Percentiles rank a stretch among this genome's conserved stretches.
Conservation (phyloP, 1,284 basidiomycete genomes). For the Ceratobasidium sp. region DNA sequence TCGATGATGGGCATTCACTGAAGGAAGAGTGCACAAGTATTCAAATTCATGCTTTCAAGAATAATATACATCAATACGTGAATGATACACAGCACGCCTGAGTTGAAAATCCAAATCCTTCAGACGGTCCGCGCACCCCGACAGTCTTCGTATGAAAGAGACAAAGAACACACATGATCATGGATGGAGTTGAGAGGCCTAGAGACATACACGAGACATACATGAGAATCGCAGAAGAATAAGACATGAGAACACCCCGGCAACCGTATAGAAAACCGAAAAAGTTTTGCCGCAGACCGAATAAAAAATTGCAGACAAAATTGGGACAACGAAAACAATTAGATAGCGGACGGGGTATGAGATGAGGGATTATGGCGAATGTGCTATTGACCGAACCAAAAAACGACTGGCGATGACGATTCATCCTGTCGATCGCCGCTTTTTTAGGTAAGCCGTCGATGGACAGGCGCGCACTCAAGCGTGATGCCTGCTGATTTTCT, state of each 20-base stretch:
- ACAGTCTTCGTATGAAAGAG: not conserved
- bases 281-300: conserved; percentile 6
- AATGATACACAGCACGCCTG: conserved; percentile 34
- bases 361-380: not conserved
- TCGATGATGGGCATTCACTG: not conserved
- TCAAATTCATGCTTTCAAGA: not conserved
- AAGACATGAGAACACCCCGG: not conserved
- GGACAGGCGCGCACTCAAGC: conserved; percentile 29
- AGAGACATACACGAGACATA: not conserved
- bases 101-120: conserved; percentile 10
- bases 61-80: conserved; percentile 21
- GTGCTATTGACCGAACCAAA: too few relatives aligned
- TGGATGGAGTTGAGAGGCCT: not conserved
- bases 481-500: conserved; percentile 72
- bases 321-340: not conserved
- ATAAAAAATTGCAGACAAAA: not conserved
- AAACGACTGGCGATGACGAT: not conserved
- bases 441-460: conserved; percentile 1
- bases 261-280: conserved; percentile 5
- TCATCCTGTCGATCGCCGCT: not conserved
- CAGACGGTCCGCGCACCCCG: conserved; percentile 36
- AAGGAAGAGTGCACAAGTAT: not conserved
- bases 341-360: conserved; percentile 20
- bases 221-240: not conserved
- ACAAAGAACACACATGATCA: not conserved